Conservation (phyloP, 495 filamentous ascomycete genomes). For the Terfezia claveryi region DNA sequence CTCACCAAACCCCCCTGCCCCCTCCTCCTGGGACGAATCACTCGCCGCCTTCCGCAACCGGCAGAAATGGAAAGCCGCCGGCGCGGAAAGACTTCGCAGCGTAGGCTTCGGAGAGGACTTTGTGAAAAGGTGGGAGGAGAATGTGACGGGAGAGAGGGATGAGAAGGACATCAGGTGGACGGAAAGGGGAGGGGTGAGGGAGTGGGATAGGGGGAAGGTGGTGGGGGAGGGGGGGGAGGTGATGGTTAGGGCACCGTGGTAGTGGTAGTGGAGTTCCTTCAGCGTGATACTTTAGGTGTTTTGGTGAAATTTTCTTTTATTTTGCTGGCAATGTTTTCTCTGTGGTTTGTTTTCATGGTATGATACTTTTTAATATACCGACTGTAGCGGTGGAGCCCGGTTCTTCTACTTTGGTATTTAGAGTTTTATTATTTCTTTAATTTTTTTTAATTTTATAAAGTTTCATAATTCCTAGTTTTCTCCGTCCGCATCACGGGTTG, state of each 20-base stretch:
- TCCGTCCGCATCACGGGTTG: too few relatives aligned
- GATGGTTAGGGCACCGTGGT: conserved; percentile 24
- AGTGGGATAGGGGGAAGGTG: conserved; percentile 81
- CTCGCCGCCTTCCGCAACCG: conserved; percentile 65
- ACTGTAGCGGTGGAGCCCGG: too few relatives aligned
- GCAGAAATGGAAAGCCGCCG: conserved; percentile 54
- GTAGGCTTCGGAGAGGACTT: conserved; percentile 64
- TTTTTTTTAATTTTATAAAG: too few relatives aligned
- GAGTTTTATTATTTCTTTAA: too few relatives aligned
- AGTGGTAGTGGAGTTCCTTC: background rate
- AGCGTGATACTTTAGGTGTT: too few relatives aligned
- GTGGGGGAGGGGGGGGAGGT: conserved; percentile 40
- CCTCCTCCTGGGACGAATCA: conserved; percentile 64
- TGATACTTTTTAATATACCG: too few relatives aligned
- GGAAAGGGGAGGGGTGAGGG: conserved; percentile 54
- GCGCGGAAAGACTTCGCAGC: conserved; percentile 51
- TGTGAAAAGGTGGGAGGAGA: conserved; percentile 57
- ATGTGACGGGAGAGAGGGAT: conserved; percentile 28
- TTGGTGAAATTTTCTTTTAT: too few relatives aligned
- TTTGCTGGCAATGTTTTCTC: too few relatives aligned
- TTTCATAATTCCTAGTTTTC: too few relatives aligned
- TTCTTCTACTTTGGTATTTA: too few relatives aligned
- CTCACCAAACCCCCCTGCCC: conserved; percentile 31
- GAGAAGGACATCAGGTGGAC: conserved; percentile 59
- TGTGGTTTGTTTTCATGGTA: too few relatives aligned